Conservation (phyloP, 495 filamentous ascomycete genomes). For the Hypoxylon rickii region DNA sequence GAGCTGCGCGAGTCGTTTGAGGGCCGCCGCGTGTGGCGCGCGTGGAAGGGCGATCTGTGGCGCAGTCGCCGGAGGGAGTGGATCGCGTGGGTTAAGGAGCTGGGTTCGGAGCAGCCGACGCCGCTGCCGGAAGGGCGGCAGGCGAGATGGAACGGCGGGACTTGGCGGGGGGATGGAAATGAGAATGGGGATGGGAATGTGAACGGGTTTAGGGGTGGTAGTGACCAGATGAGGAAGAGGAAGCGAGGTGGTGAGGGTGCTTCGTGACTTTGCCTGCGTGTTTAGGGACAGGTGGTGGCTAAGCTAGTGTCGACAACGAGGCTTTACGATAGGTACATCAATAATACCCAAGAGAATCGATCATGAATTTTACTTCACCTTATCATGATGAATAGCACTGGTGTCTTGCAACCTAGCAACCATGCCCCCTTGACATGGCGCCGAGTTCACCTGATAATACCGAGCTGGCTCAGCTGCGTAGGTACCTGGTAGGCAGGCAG, state of each 20-base stretch:
- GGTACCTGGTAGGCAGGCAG: too few species aligned
- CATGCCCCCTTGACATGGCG: too few species aligned
- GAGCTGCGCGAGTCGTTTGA: constrained; percentile 72
- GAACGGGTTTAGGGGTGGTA: not conserved
- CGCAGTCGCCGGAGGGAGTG: constrained; percentile 66
- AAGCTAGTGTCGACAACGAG: too few species aligned
- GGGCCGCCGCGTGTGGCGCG: constrained; percentile 84
- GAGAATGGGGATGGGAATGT: not conserved
- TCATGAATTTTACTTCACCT: too few species aligned
- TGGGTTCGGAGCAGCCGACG: constrained; percentile 32
- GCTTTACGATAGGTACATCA: too few species aligned
- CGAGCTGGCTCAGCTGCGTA: too few species aligned
- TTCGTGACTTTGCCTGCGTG: too few species aligned
- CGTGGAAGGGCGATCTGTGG: constrained; percentile 90
- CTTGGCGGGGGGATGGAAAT: constrained; percentile 4
- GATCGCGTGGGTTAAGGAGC: constrained; percentile 68
- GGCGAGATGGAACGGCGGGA: constrained; percentile 5
- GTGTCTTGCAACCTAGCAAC: too few species aligned
- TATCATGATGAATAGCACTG: too few species aligned
- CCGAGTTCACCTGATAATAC: too few species aligned
- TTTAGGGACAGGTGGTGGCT: too few species aligned
- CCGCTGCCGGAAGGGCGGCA: not conserved
- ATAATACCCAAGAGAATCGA: too few species aligned
- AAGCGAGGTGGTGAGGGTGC: constrained; percentile 6
- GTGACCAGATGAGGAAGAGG: constrained; percentile 2